Conservation (phyloP, 306 rosid species). For the Gynostemma pentaphyllum region DNA sequence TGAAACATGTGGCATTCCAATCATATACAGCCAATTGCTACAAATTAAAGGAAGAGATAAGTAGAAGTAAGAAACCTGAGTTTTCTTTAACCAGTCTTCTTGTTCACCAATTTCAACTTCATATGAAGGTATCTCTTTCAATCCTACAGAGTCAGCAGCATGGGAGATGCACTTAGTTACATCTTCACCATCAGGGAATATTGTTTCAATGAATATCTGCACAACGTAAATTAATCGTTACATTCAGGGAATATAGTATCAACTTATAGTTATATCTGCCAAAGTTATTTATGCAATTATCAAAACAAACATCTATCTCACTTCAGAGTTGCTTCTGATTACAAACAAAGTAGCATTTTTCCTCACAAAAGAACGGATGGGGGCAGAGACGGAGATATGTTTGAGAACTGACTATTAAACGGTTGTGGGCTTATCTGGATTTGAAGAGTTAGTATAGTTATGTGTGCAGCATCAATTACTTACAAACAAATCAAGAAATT, state of each 20-base stretch:
- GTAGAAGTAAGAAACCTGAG: constrained; percentile 38
- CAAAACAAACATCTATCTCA: not conserved
- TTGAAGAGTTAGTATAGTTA: not conserved
- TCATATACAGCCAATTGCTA: not conserved
- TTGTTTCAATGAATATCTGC: constrained; percentile 60
- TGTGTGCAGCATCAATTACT: not conserved
- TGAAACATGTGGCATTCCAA: not conserved
- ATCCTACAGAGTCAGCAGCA: constrained; percentile 72
- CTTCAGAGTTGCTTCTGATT: not conserved
- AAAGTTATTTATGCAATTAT: not conserved
- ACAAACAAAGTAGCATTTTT: not conserved
- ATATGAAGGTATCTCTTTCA: constrained; percentile 58
- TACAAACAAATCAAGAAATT: not conserved
- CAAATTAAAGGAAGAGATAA: not conserved
- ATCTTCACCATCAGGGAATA: constrained; percentile 53
- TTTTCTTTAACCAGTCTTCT: constrained; percentile 58
- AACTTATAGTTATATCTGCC: not conserved
- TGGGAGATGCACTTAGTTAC: constrained; percentile 43
- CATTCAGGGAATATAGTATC: not conserved
- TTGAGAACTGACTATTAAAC: not conserved
- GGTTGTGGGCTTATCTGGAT: not conserved
- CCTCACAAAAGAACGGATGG: not conserved
- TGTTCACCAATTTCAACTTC: constrained; percentile 53
- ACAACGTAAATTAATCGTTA: not conserved
- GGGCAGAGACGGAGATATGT: not conserved